phyloP scores from a whole-genome alignment of 2,329 filamentous ascomycete species.

The Exophiala lecanii-corni region DNA sequence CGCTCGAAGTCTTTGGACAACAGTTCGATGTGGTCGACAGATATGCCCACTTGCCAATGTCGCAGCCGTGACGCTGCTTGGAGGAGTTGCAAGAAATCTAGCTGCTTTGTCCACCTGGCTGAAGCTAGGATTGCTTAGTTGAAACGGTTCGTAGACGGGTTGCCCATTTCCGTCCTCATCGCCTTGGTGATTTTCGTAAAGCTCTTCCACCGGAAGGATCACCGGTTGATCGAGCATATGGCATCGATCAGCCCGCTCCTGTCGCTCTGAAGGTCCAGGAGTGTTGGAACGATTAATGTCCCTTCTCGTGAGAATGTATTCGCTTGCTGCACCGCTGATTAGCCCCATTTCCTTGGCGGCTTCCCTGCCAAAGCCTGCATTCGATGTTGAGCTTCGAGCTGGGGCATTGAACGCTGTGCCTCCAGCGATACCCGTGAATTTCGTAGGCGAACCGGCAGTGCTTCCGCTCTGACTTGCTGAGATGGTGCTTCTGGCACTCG shows the following conservation, averaged over 20 bases:
- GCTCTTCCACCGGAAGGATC: constrained; percentile 81
- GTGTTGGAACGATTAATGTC: constrained; percentile 96
- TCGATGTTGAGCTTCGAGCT: constrained; percentile 30
- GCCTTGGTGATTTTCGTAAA: constrained; percentile 79
- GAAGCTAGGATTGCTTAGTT: constrained; percentile 69
- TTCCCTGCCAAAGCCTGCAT: constrained; percentile 40
- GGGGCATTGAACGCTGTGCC: constrained; percentile 33
- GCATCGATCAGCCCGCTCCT: constrained; percentile 80
- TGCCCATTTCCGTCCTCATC: constrained; percentile 84
- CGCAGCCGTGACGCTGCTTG: constrained; percentile 73
- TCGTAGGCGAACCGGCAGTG: constrained; percentile 44
- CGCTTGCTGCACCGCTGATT: constrained; percentile 49
- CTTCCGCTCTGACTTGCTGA: constrained; percentile 54
- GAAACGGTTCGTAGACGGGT: constrained; percentile 66
- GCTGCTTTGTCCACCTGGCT: constrained; percentile 92
- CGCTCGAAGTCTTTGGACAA: constrained; percentile 84
- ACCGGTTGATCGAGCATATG: constrained; percentile 91
- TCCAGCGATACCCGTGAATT: constrained; percentile 53
- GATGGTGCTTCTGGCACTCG: constrained; percentile 81
- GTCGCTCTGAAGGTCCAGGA: constrained; percentile 78
- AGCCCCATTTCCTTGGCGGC: constrained; percentile 67
- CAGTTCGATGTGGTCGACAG: constrained; percentile 88
- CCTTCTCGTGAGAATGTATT: constrained; percentile 96
- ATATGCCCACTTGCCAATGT: constrained; percentile 86
- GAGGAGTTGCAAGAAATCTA: constrained; percentile 79